Base-by-base conservation (phyloP, 345 rosid species). In the Barbarea vulgaris region DNA sequence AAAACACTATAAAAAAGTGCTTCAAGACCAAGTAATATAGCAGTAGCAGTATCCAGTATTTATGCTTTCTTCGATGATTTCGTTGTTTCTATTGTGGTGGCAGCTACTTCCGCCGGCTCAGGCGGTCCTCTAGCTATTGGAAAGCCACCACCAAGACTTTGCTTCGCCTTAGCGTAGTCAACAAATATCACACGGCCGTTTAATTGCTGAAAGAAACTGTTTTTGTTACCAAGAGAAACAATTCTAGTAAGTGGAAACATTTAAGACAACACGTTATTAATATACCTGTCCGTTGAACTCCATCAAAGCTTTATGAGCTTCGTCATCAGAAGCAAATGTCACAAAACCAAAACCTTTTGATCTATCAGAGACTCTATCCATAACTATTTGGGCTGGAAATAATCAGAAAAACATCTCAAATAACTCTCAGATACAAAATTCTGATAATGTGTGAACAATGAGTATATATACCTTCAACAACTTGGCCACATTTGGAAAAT, bases 121-220 rank as follows among this genome's bases (percentile, higher is more conserved):
- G 97, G 98, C 57, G 97, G 91, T 74, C 98, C 98, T 73, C 96
- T 88, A 22, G 95, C 98, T 50, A 90, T 86, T 19, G 87, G 93
- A 70, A 80, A 67, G 70, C 86, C 88, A 21, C 77, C 78, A 21
- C 78, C 85, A 30, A 76, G 25, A 59, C 48, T 50, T 44, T 67
- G 25, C 60, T 72, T 84, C n/a, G 84, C 83, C 82, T 87, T 91
- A 15, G 97, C 98, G 51, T 82, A 85, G 70, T 86, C 89, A 80
- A 91, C 97, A 52, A 63, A 86, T 56, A 91, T 78, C 21, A 81
- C 87, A 24, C 96, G 94, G 0, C 95, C 96, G 63, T 85, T 79
- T 79, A 94, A 39, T 27, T 70, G 76, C 93, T 91, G 86, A 50
- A 54, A 61, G 9, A 63, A 36, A 64, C 14, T 7, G 66, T 57